Conservation (phyloP, 78 protist species). For the Emiliania huxleyi region DNA sequence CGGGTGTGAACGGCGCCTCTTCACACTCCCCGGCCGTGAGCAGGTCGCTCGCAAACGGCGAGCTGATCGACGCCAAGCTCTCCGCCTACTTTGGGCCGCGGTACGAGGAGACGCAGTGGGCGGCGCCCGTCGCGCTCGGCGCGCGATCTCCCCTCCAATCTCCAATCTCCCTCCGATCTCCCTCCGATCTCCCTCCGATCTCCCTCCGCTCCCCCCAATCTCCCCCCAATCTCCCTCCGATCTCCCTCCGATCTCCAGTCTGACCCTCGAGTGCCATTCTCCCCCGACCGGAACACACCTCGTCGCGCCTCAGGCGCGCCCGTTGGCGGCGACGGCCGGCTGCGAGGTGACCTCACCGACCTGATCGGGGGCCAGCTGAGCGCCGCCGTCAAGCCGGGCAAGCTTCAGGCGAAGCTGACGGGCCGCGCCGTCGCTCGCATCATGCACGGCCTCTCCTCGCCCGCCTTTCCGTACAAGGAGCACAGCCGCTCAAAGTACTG, state of each 20-base stretch:
- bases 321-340: not conserved
- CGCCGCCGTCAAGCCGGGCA: not conserved
- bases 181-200: no score
- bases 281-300: no score
- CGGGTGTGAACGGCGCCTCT: no score
- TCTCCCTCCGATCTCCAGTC: no score
- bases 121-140: no score
- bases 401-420: not conserved
- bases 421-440: constrained; percentile 8
- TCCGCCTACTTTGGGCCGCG: not conserved
- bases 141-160: no score
- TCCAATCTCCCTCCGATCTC: no score
- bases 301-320: not conserved
- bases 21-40: no score
- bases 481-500: not conserved
- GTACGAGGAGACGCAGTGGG: not conserved
- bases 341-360: not conserved
- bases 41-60: not conserved
- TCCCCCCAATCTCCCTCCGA: no score
- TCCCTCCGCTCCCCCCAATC: no score
- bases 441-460: not conserved
- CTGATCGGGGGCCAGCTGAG: not conserved
- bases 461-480: not conserved
- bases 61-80: not conserved
- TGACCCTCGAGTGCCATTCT: no score